Conservation (phyloP, 2,329 filamentous ascomycete species). For the Claviceps sp. region DNA sequence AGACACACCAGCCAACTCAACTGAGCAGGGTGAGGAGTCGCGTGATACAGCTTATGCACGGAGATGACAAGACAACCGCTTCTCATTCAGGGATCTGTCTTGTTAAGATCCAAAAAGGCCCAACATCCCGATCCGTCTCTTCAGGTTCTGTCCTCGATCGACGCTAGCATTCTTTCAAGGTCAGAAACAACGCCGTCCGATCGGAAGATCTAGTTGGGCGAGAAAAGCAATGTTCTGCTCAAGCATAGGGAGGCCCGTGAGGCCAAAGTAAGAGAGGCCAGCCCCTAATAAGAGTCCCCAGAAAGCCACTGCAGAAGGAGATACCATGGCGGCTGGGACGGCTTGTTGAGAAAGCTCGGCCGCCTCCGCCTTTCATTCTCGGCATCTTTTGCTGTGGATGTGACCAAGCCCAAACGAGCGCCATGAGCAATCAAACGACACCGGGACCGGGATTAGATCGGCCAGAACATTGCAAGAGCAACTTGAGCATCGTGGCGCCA, state of each 20-base stretch:
- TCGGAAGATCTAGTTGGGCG: slow-evolving; percentile 1
- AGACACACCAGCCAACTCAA: not conserved
- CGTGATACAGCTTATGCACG: slow-evolving; percentile 9
- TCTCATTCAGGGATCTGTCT: slow-evolving; percentile 10
- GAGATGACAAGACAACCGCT: slow-evolving; percentile 6
- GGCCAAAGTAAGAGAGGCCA: not conserved
- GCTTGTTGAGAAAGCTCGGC: slow-evolving; percentile 2
- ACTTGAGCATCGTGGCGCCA: not conserved
- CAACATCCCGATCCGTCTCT: slow-evolving; percentile 1
- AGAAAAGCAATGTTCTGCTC: slow-evolving; percentile 7
- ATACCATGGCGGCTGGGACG: not conserved
- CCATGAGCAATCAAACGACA: not conserved
- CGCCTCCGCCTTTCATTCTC: not conserved
- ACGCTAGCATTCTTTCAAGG: slow-evolving; percentile 3
- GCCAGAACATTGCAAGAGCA: not conserved
- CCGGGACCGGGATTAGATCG: not conserved
- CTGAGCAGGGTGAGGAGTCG: slow-evolving; percentile 4
- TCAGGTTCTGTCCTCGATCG: slow-evolving; percentile 1
- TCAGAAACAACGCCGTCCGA: slow-evolving; percentile 5
- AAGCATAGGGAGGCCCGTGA: not conserved
- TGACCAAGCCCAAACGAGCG: not conserved
- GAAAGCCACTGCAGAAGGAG: slow-evolving; percentile 2
- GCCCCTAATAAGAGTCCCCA: not conserved
- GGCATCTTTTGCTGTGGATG: not conserved
- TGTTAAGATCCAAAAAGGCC: not conserved